Conservation (phyloP, 768 basidiomycete genomes). For the Panaeolus cyanescens region DNA sequence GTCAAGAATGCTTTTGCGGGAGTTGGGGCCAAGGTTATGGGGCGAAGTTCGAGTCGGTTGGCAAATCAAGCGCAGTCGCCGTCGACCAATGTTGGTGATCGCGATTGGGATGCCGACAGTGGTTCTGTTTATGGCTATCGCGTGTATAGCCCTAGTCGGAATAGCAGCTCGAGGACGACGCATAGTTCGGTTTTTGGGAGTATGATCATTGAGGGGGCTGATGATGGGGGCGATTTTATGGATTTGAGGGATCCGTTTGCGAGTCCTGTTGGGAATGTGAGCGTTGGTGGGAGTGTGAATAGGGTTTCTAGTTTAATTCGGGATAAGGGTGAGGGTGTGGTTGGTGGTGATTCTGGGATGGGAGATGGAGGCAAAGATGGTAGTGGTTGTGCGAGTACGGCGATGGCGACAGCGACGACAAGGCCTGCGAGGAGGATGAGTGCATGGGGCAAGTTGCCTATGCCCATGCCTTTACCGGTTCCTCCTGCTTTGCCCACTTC, state of each 20-base stretch:
- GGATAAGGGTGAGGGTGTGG: neutral
- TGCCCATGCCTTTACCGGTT: conserved; percentile 19
- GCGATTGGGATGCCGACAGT: conserved; percentile 1
- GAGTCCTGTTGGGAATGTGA: conserved; percentile 9
- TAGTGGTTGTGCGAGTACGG: conserved; percentile 1
- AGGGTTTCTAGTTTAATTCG: conserved; percentile 5
- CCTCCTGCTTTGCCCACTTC: neutral
- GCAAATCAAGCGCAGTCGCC: conserved; percentile 5
- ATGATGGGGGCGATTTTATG: conserved; percentile 31
- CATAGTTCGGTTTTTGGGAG: conserved; percentile 1
- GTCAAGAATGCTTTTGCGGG: conserved; percentile 23
- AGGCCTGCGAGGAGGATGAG: conserved; percentile 20
- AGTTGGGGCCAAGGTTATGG: conserved; percentile 17
- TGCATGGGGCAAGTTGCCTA: conserved; percentile 33
- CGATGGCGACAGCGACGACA: neutral
- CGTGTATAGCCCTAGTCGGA: neutral
- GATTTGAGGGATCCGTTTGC: conserved; percentile 35
- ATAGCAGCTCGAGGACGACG: neutral
- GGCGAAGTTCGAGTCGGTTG: conserved; percentile 11
- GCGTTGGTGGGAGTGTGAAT: neutral
- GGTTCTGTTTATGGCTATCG: conserved; percentile 6
- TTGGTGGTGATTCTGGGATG: conserved; percentile 7
- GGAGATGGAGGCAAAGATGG: conserved; percentile 8
- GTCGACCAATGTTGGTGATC: conserved; percentile 1
- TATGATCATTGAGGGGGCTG: conserved; percentile 15